Conservation (phyloP, 805 yeast species). For the Metschnikowia picachoensis region DNA sequence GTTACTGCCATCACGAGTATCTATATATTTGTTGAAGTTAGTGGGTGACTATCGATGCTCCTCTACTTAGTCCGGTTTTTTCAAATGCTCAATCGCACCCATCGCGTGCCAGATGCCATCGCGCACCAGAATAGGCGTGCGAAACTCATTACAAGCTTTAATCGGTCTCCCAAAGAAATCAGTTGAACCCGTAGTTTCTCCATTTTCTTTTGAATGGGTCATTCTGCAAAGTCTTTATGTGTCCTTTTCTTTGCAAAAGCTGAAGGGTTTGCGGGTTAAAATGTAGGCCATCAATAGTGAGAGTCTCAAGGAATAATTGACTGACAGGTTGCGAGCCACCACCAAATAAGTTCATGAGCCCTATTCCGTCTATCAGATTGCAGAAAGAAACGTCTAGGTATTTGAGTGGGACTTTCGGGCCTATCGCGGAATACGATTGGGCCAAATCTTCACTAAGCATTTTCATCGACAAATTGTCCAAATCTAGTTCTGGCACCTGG, state of each 20-base stretch:
- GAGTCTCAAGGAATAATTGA: slow-evolving; percentile 17
- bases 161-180: slow-evolving; percentile 16
- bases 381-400: slow-evolving; percentile 37
- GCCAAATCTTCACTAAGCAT: slow-evolving; percentile 26
- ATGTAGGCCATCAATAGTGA: slow-evolving; percentile 33
- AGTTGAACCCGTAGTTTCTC: slow-evolving; percentile 35
- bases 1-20: slow-evolving; percentile 25
- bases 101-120: slow-evolving; percentile 7
- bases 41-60: not conserved
- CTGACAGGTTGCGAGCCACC: not conserved
- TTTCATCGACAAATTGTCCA: slow-evolving; percentile 34
- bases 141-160: slow-evolving; percentile 2
- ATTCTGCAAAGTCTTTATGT: slow-evolving; percentile 19
- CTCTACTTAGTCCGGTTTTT: not conserved
- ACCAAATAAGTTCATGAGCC: slow-evolving; percentile 30
- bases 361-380: slow-evolving; percentile 34
- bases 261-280: slow-evolving; percentile 28
- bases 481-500: slow-evolving; percentile 31
- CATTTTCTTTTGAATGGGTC: slow-evolving; percentile 29
- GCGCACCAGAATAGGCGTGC: slow-evolving; percentile 11
- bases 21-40: not conserved
- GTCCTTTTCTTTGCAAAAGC: slow-evolving; percentile 17
- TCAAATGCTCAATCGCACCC: not conserved
- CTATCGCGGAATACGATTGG: not conserved
- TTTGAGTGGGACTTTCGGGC: slow-evolving; percentile 18